Conservation (phyloP, 2,329 filamentous ascomycete species). For the Fusarium mangiferae region DNA sequence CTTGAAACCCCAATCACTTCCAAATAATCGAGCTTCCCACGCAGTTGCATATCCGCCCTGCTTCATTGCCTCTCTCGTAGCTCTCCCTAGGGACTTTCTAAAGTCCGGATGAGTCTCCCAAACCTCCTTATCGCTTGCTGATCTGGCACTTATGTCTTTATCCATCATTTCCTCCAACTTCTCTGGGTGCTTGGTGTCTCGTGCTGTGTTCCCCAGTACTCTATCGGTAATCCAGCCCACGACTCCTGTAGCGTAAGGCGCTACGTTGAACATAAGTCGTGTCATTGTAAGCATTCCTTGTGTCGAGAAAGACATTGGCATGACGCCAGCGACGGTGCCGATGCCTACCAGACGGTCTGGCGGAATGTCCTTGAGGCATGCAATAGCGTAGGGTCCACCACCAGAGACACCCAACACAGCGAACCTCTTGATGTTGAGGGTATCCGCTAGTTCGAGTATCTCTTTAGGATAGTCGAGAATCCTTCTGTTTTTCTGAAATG, state of each 20-base stretch:
- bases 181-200: slow-evolving; percentile 20
- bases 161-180: slow-evolving; percentile 13
- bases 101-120: slow-evolving; percentile 1
- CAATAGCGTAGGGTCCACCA: slow-evolving; percentile 23
- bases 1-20: slow-evolving; percentile 23
- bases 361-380: slow-evolving; percentile 11
- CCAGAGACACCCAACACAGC: slow-evolving; percentile 17
- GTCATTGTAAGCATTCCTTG: slow-evolving; percentile 20
- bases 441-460: neutral
- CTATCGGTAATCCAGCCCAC: slow-evolving; percentile 16
- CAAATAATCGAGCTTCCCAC: slow-evolving; percentile 21
- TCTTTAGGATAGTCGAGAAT: slow-evolving; percentile 20
- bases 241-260: slow-evolving; percentile 1
- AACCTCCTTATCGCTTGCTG: neutral
- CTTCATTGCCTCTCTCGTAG: slow-evolving; percentile 13
- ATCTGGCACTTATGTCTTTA: slow-evolving; percentile 12
- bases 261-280: slow-evolving; percentile 14
- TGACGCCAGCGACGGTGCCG: slow-evolving; percentile 9
- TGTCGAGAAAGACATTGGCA: slow-evolving; percentile 24
- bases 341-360: slow-evolving; percentile 8
- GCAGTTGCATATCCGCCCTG: slow-evolving; percentile 12
- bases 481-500: slow-evolving; percentile 10
- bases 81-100: neutral
- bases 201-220: neutral
- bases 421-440: neutral